A percentile compares a stretch with the other conserved stretches of the same genome.
These are phyloP conservation scores for Xylariaceae sp. DNA, from an alignment of 2,329 filamentous ascomycete species.

Conservation along the genomic window DNA sequence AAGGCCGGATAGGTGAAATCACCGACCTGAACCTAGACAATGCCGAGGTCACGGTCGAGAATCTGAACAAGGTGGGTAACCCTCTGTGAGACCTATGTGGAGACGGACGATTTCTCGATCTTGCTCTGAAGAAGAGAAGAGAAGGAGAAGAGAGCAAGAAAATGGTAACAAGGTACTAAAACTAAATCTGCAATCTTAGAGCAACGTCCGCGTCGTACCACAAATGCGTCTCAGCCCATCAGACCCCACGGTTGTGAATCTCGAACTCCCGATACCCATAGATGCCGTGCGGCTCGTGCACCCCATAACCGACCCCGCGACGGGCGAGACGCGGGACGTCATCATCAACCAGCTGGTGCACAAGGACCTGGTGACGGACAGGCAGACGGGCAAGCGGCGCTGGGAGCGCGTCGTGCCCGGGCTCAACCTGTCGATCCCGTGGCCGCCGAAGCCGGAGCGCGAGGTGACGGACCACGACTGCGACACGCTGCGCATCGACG, in stretches of 20 bases:
- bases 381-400: conserved; percentile 40
- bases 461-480: conserved; percentile 47
- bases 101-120: background rate
- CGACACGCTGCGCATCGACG: conserved; percentile 73
- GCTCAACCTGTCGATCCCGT: conserved; percentile 68
- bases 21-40: conserved; percentile 46
- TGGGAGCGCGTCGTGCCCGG: conserved; percentile 62
- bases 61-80: conserved; percentile 56
- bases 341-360: conserved; percentile 67
- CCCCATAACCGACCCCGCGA: conserved; percentile 61
- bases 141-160: conserved; percentile 12
- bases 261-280: conserved; percentile 58
- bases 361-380: conserved; percentile 44
- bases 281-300: conserved; percentile 75
- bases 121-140: no score
- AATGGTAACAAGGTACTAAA: background rate
- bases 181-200: conserved; percentile 20
- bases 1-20: conserved; percentile 78
- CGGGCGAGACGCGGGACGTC: conserved; percentile 63
- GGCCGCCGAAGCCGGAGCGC: conserved; percentile 55
- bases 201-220: conserved; percentile 36
- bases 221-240: conserved; percentile 34
- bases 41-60: conserved; percentile 57
- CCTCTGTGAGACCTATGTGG: no score
- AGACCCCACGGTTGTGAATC: conserved; percentile 37